Evolutionary conservation across 2,329 filamentous ascomycete species (phyloP).

Genomic region (Nannizziopsis arthrosporioides): DNA sequence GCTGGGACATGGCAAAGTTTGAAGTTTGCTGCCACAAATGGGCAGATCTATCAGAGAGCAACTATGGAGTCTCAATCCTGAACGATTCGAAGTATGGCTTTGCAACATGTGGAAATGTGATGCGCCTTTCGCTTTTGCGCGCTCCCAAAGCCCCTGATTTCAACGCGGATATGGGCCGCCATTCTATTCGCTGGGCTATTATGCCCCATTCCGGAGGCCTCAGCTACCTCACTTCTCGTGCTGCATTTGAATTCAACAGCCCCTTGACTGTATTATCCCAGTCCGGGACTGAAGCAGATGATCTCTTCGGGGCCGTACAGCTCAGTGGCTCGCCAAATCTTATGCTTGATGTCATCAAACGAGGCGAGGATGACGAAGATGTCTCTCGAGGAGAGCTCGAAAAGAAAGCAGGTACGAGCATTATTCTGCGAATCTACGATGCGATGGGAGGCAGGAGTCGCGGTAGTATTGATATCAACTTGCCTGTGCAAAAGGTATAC

Average conservation of each 20-base stretch:
- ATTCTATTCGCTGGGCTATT: conserved; percentile 81
- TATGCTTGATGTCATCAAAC: conserved; percentile 80
- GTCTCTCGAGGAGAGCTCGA: conserved; percentile 48
- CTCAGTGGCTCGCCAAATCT: conserved; percentile 57
- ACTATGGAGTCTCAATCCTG: conserved; percentile 81
- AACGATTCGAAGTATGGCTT: conserved; percentile 97
- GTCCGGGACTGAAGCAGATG: conserved; percentile 16
- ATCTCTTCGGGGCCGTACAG: conserved; percentile 46
- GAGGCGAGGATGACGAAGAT: conserved; percentile 78
- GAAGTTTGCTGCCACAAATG: conserved; percentile 95
- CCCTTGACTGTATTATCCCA: conserved; percentile 51
- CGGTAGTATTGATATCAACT: conserved; percentile 55
- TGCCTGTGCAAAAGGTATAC: conserved; percentile 62
- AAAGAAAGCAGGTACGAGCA: conserved; percentile 58
- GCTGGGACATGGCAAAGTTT: conserved; percentile 96
- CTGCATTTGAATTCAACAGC: conserved; percentile 83
- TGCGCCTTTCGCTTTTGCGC: conserved; percentile 77
- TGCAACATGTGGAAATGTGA: conserved; percentile 74
- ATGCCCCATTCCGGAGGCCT: conserved; percentile 69
- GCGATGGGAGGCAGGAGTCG: conserved; percentile 69
- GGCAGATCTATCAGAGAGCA: conserved; percentile 77
- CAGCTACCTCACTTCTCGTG: conserved; percentile 61
- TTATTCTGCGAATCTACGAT: conserved; percentile 81
- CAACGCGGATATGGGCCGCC: conserved; percentile 84
- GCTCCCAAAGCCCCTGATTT: conserved; percentile 87